Base-by-base conservation (phyloP, 2,329 filamentous ascomycete genomes). In the Cladophialophora psammophila region DNA sequence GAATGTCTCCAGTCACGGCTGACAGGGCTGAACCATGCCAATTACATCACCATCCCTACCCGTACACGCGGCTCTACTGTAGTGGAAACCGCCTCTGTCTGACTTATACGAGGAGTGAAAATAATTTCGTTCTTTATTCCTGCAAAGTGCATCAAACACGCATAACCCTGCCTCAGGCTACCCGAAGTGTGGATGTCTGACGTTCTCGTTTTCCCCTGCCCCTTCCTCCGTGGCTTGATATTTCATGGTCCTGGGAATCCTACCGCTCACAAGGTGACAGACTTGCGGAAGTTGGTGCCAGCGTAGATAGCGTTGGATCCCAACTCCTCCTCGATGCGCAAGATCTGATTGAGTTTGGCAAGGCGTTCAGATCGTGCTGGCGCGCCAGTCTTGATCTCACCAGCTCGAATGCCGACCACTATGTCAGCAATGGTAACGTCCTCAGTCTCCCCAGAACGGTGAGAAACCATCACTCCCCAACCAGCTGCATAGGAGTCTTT, bases 401-500 rank as follows among this genome's bases (percentile, higher is more conserved):
- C 95, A 77, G 94, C 86, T 77, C 95, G 92, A 79, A 99, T 92
- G 86, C 95, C 95, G 75, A 99, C 95, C 73, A 94, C 93, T 75
- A 99, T 95, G 80, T 99, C 95, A 75, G 95, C 91, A 81, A 99
- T 99, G 83, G 95, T 99, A 76, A 99, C 95, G 85, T 99, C 95
- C 86, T 98, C 95, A 69, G 95, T 99, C 91, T 99, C 95, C 81
- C 95, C 95, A 71, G 95, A 99, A 77, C 95, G 91, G 88, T 99
- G 95, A 74, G 95, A 98, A 73, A 99, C 95, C 95, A 99, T 98
- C 86, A 99, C 94, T 81, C 94, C 94, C 95, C 95, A 99, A 81
- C 88, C 90, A 76, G 92, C 94, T 75, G 91, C 91, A 81, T 95
- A 98, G 60, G 94, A 96, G 85, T 98, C 95, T 89, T 98, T 97